Evolutionary conservation across 768 basidiomycete genomes (phyloP).

Genomic region (Leccinum obscurum): DNA sequence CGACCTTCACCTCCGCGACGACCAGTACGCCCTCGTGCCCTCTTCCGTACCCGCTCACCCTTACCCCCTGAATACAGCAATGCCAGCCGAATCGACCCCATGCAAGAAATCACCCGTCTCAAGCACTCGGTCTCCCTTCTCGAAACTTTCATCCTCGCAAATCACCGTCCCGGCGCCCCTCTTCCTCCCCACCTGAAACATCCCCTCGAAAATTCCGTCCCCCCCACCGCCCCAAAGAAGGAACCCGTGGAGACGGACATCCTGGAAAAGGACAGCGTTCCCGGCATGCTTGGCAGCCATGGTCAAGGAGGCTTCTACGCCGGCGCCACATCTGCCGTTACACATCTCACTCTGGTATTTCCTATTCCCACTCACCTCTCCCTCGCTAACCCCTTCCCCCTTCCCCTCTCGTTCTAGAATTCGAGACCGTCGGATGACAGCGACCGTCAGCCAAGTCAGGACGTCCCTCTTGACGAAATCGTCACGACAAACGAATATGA

Average conservation of each 20-base stretch:
- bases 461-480: slow-evolving; percentile 41
- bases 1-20: slow-evolving; percentile 56
- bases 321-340: slow-evolving; percentile 76
- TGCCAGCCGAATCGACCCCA: slow-evolving; percentile 37
- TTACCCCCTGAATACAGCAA: slow-evolving; percentile 29
- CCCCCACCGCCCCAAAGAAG: slow-evolving; percentile 49
- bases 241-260: slow-evolving; percentile 50
- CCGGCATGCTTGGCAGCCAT: slow-evolving; percentile 68
- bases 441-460: slow-evolving; percentile 54
- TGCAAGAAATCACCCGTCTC: slow-evolving; percentile 41
- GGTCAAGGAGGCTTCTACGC: slow-evolving; percentile 70
- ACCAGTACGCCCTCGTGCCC: slow-evolving; percentile 30
- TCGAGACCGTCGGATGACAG: slow-evolving; percentile 51
- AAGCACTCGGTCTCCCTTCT: slow-evolving; percentile 43
- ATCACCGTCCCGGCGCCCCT: slow-evolving; percentile 25
- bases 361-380: slow-evolving; percentile 9
- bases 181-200: slow-evolving; percentile 31
- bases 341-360: slow-evolving; percentile 62
- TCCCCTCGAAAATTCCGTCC: slow-evolving; percentile 22
- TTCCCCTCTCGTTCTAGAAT: slow-evolving; percentile 35
- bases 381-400: slow-evolving; percentile 8
- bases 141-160: slow-evolving; percentile 36
- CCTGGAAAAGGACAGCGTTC: slow-evolving; percentile 47
- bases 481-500: slow-evolving; percentile 57
- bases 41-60: slow-evolving; percentile 37